phyloP scores from a whole-genome alignment of 2,329 filamentous ascomycete species.

The Nigrospora sphaerica region DNA sequence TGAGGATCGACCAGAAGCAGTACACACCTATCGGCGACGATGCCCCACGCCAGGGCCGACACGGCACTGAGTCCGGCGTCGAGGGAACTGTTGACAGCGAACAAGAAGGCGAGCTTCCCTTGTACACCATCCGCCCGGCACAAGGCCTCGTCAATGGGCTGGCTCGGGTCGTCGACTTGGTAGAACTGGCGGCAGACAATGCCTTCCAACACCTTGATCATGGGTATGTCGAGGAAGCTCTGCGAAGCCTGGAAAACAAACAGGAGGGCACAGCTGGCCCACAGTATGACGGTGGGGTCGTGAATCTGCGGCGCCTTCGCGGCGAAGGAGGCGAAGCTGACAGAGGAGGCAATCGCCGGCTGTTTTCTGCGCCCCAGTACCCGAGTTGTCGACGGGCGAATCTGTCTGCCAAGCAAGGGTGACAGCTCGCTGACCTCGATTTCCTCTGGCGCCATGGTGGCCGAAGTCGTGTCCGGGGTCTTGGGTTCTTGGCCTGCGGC shows the following conservation, averaged over 20 bases:
- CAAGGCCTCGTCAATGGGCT: slow-evolving; percentile 25
- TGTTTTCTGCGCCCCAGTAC: too few relatives aligned
- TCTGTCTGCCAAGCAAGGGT: too few relatives aligned
- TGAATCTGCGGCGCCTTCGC: too few relatives aligned
- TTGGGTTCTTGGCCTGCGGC: too few relatives aligned
- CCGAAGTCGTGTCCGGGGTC: too few relatives aligned
- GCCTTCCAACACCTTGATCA: slow-evolving; percentile 28
- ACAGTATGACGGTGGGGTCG: not conserved
- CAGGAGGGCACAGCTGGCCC: slow-evolving; percentile 20
- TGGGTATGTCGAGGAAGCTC: slow-evolving; percentile 23
- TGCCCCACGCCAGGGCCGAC: slow-evolving; percentile 28
- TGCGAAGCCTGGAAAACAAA: slow-evolving; percentile 19
- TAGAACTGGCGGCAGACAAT: slow-evolving; percentile 30
- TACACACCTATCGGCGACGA: slow-evolving; percentile 19
- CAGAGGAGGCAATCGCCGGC: too few relatives aligned
- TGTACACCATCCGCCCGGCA: slow-evolving; percentile 30
- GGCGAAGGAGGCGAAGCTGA: too few relatives aligned
- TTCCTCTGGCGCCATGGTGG: too few relatives aligned
- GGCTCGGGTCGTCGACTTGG: slow-evolving; percentile 13
- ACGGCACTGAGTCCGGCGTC: slow-evolving; percentile 22
- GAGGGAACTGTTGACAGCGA: slow-evolving; percentile 21
- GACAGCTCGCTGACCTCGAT: too few relatives aligned
- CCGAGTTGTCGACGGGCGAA: too few relatives aligned
- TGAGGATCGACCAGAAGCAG: not conserved
- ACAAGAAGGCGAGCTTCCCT: slow-evolving; percentile 24